These are phyloP conservation scores for Aspergillus amoenus DNA, from an alignment of 2,329 filamentous ascomycete species.

Conservation along the genomic window DNA sequence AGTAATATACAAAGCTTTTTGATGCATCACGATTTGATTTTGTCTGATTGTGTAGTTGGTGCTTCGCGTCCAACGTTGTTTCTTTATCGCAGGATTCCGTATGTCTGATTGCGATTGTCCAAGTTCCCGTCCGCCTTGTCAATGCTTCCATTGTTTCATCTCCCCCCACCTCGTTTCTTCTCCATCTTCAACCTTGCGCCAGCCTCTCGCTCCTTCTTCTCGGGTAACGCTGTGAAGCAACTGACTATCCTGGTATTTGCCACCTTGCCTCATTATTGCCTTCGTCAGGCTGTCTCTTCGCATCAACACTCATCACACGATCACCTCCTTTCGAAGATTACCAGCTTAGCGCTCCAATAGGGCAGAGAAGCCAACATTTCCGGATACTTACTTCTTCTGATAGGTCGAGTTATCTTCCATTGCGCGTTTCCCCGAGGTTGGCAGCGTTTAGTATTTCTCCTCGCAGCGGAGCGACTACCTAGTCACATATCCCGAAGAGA, in stretches of 20 bases:
- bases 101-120: background rate
- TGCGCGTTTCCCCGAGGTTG: background rate
- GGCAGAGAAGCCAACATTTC: background rate
- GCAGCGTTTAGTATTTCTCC: background rate
- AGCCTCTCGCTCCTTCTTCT: background rate
- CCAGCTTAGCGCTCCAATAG: background rate
- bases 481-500: background rate
- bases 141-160: background rate
- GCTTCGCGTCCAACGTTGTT: background rate
- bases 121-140: background rate
- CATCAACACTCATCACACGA: constrained; percentile 5
- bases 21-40: constrained; percentile 8
- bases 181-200: background rate
- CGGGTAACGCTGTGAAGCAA: background rate
- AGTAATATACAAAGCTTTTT: constrained; percentile 30
- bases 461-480: background rate
- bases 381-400: background rate
- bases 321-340: constrained; percentile 2
- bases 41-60: background rate
- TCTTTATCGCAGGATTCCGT: background rate
- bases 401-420: background rate
- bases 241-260: constrained; percentile 7
- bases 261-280: constrained; percentile 16
- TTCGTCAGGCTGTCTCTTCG: constrained; percentile 6
- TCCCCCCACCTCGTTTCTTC: background rate